Evolutionary conservation across 768 basidiomycete species (phyloP), one percentile per base, ranked within the genome.

Genomic region (Boletus rufocinnamomeus): DNA sequence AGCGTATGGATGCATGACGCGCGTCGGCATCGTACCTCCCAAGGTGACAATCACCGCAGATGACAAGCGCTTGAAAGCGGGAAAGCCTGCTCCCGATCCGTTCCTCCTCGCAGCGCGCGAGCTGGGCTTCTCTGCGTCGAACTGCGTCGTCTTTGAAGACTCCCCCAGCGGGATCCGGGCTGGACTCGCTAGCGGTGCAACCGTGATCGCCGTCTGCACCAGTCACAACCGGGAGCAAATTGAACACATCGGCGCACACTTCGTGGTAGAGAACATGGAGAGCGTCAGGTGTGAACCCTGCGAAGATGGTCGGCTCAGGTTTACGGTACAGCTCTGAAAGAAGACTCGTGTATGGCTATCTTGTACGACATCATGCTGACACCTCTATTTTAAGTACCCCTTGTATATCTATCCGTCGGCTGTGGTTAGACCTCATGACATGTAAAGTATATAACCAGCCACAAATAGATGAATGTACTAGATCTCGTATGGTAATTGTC

Each of bases 71-170:
- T 79, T 89, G 63, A 84, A 86, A 67, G 82, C 82, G 0, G 84
- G 84, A 25, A 85, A 85, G 70, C 84, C 84, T 30, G 82, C 83
- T 0, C 84, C 83, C 9, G 84, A 85, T 66, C 84, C 84, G 2
- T 85, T 85, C 78, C 76, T 85, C 60, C 84, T 85, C 52, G 84
- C 84, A 13, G 84, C 84, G 10, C 69, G 80, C 62, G 81, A 82
- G 65, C 80, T 85, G 50, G 83, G 84, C 8, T 85, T 79, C 66
- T 71, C 78, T 6, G 78, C 82, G 48, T 77, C 78, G 49, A 79
- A 81, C n/a, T 88, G 86, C 60, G 80, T 93, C 63, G 90, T 92
- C 30, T 84, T 93, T 51, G 89, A 91, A 67, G 90, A 93, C 66
- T 90, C 84, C 45, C 80, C 84, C 34, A 79, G 78, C 53, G 82